Conservation (phyloP, 1,139 yeast genomes). For the Oligophagozyma castellii region DNA sequence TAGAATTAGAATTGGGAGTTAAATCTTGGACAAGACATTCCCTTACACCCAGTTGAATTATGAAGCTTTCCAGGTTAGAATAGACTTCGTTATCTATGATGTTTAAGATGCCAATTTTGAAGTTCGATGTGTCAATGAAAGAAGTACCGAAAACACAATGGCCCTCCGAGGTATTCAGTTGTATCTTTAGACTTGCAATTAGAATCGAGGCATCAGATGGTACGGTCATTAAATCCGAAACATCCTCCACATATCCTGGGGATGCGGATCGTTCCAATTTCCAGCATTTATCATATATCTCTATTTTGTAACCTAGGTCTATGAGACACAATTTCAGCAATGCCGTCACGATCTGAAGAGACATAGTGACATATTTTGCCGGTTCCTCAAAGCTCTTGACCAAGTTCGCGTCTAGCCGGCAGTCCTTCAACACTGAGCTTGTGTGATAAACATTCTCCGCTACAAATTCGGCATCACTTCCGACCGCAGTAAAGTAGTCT, state of each 20-base stretch:
- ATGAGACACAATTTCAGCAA: constrained; percentile 55
- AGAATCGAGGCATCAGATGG: constrained; percentile 41
- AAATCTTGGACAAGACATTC: constrained; percentile 57
- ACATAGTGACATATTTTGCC: constrained; percentile 58
- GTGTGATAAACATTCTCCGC: constrained; percentile 81
- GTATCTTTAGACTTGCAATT: constrained; percentile 57
- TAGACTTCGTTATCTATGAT: constrained; percentile 78
- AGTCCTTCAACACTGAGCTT: constrained; percentile 57
- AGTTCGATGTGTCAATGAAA: constrained; percentile 60
- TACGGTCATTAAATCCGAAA: constrained; percentile 56
- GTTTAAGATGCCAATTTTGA: constrained; percentile 58
- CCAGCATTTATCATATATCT: constrained; percentile 55
- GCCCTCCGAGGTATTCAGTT: constrained; percentile 28
- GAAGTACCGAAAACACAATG: constrained; percentile 60
- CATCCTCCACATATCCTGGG: constrained; percentile 79
- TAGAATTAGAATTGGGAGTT: constrained; percentile 28
- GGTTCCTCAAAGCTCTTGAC: constrained; percentile 28
- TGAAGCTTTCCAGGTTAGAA: constrained; percentile 70
- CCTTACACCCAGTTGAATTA: constrained; percentile 80
- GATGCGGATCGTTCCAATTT: constrained; percentile 51
- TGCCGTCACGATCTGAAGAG: constrained; percentile 56
- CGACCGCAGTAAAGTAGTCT: constrained; percentile 65
- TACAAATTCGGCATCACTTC: constrained; percentile 62
- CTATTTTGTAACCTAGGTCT: constrained; percentile 63
- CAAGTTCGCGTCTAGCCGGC: constrained; percentile 24